Evolutionary conservation across 2,329 filamentous ascomycete species (phyloP), one percentile per base, ranked within the genome.

Genomic region (Ceratocystis alfenasii): DNA sequence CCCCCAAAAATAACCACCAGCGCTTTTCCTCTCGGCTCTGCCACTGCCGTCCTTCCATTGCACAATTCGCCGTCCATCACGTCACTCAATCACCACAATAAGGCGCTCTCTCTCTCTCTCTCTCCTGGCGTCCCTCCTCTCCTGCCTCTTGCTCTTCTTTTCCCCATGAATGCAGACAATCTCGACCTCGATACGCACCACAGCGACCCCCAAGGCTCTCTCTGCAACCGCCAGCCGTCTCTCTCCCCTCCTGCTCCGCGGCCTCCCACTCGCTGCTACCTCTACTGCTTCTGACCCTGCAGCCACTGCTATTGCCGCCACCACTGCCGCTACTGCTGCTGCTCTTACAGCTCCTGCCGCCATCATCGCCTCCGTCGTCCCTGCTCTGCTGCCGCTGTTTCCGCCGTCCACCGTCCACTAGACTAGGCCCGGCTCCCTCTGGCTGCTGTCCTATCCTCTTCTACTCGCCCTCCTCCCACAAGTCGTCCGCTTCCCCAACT

Each of bases 301-400:
- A 22, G 46, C 46, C 46, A 50, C 46, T n/a, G 46, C 46, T 50
- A 4, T 22, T 59, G 10, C 53, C 53, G 53, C 20, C 53, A 12
- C 20, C 53, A 28, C 25, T 28, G 20, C 25, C 20, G 10, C 7
- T 22, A 20, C 50, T 28, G 25, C 53, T 28, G 25, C 20, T 28
- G 7, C 20, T 28, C 22, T 28, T 28, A 6, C 53, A 8, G 10
- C 8, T 22, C 22, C 25, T 28, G 12, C 22, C 12, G 25, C 28
- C 1, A 8, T n/a, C 53, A 25, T 17, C 25, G 28, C 53, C 53
- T 25, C 53, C 28, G 17, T 25, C 17, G 53, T 59, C 25, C 6
- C 53, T 59, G 53, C 48, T 53, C 53, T 59, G 53, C 48, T 53
- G n/a, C 22, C 46, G 15, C 45, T 48, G 53, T 36, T 17, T 36